Base-by-base conservation (phyloP, 2,329 filamentous ascomycete species). In the Monosporascus sp. region DNA sequence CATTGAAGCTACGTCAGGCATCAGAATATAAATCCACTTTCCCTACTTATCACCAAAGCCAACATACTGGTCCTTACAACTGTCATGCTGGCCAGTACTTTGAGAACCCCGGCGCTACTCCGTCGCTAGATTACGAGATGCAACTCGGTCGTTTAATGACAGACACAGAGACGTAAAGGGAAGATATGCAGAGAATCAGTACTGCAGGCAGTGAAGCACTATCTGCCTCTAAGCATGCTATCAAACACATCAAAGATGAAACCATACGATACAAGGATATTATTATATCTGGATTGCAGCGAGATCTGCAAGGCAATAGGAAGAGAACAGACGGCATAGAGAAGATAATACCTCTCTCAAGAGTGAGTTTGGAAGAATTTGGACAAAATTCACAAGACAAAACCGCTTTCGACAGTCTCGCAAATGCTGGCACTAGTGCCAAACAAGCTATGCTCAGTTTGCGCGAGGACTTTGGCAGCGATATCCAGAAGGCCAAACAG, bases 161-260 rank as follows among this genome's bases (percentile, higher is more conserved):
- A 22, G 60, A 71, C 27, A 49, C 75, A 5, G 63, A 69, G 37
- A 53, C 56, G 3, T 70, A 74, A 47, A 58, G 63, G 38, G 64
- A 66, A 39, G 63, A 71, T 18, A 70, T 74, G 52, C 62, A 68
- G 7, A 66, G 65, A 35, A 68, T 75, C 44, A 69, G 72, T 51
- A 66, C 58, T 24, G 65, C 69, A 6, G 72, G 71, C 1, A 65
- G 64, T 53, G 69, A 70, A 41, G 63, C 72, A 43, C 64, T 72
- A 14, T 66, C 71, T 7, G 64, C 66, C 2, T 68, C 74, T 47
- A 68, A 73, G 20, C 63, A 63, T 14, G 62, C 65, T 24, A 61
- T 74, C 9, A 52, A 58, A 18, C 67, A 66, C 22, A 65, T 75
- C 18, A 65, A 73, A 37, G 52, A 60, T 20, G 67, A 72, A 37